Percentiles rank a stretch among this genome's conserved stretches.
These are phyloP conservation scores for Tylopilus sp. DNA, from an alignment of 768 basidiomycete genomes.

Conservation along the genomic window DNA sequence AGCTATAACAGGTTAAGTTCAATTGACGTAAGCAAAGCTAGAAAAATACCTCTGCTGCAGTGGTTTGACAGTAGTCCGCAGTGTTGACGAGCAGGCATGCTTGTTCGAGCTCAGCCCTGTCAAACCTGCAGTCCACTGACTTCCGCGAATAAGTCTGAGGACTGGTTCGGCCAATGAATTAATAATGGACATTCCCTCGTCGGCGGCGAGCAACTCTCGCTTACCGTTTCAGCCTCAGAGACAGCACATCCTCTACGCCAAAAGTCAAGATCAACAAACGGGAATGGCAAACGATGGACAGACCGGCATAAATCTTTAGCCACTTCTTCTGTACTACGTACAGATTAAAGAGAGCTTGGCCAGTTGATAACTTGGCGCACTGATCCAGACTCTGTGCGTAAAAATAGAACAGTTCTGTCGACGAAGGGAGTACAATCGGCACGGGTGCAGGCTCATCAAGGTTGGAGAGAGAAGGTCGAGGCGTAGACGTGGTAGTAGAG, in stretches of 20 bases:
- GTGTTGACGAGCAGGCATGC: slow-evolving; percentile 93
- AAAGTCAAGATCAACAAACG: not conserved
- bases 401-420: slow-evolving; percentile 96
- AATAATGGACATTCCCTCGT: not conserved
- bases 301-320: slow-evolving; percentile 90
- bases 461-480: slow-evolving; percentile 37
- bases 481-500: slow-evolving; percentile 26
- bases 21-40: not conserved
- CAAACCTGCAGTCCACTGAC: slow-evolving; percentile 79
- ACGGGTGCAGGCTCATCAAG: slow-evolving; percentile 46
- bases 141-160: slow-evolving; percentile 47
- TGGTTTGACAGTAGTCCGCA: slow-evolving; percentile 94
- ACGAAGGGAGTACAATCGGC: slow-evolving; percentile 81
- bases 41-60: slow-evolving; percentile 71
- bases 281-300: slow-evolving; percentile 15
- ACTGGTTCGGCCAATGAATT: slow-evolving; percentile 27
- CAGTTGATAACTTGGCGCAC: slow-evolving; percentile 86
- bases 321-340: slow-evolving; percentile 86
- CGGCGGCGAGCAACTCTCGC: slow-evolving; percentile 3
- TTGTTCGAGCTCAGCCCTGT: slow-evolving; percentile 70
- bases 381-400: slow-evolving; percentile 94
- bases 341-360: slow-evolving; percentile 79
- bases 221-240: slow-evolving; percentile 70
- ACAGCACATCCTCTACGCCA: slow-evolving; percentile 77
- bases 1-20: slow-evolving; percentile 47